Conservation (phyloP, 768 basidiomycete species). For the Russula vinacea region DNA sequence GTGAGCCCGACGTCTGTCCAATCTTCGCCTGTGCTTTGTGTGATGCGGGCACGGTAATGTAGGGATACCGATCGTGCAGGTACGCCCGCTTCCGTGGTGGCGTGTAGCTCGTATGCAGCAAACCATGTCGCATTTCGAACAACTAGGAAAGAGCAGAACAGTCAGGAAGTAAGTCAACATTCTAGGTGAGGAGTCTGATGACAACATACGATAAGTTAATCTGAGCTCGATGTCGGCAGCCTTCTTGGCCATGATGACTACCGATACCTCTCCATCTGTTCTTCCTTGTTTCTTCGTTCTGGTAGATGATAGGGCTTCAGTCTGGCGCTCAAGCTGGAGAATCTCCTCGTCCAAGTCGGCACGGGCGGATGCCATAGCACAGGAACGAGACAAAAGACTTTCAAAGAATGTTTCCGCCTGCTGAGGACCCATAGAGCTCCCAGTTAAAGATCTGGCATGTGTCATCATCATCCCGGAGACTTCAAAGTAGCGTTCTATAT, state of each 20-base stretch:
- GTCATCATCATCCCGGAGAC: constrained; percentile 43
- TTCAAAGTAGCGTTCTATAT: constrained; percentile 41
- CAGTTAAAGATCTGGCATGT: constrained; percentile 46
- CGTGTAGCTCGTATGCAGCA: constrained; percentile 58
- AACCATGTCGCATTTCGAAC: constrained; percentile 52
- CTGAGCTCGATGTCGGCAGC: constrained; percentile 43
- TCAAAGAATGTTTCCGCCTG: constrained; percentile 45
- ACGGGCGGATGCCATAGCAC: constrained; percentile 39
- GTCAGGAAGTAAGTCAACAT: not conserved
- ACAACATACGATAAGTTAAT: constrained; percentile 51
- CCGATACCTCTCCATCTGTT: constrained; percentile 38
- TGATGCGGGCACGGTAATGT: constrained; percentile 53
- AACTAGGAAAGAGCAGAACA: constrained; percentile 36
- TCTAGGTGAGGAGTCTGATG: not conserved
- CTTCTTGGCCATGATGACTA: constrained; percentile 44
- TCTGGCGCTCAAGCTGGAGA: constrained; percentile 38
- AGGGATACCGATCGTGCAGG: constrained; percentile 46
- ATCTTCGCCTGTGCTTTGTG: constrained; percentile 58
- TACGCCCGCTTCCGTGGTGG: constrained; percentile 43
- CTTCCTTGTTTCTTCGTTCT: constrained; percentile 36
- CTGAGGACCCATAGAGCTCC: constrained; percentile 41
- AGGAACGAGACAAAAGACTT: constrained; percentile 42
- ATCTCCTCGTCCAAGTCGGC: constrained; percentile 40
- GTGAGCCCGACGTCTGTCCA: constrained; percentile 52
- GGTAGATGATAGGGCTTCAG: constrained; percentile 39